Evolutionary conservation across 345 rosid genomes (phyloP), one percentile per base, ranked within the genome.

Genomic region (Pistacia atlantica): DNA sequence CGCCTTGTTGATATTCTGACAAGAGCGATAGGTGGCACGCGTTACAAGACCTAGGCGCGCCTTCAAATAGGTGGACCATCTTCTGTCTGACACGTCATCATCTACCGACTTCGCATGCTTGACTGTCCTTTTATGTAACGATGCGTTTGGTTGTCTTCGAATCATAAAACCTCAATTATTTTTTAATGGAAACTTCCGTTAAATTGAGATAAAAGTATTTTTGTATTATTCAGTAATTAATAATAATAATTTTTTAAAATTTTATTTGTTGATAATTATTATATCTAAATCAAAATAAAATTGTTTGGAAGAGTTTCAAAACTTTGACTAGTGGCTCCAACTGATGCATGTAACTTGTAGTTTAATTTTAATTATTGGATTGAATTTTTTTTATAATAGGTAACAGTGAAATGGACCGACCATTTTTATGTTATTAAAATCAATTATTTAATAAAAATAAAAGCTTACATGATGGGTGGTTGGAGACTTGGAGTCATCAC

Each of bases 71-170:
- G 74, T 75, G 78, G 76, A 75, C 78, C 51, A 16, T 28, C 4
- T 38, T 1, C 11, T 18, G 11, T 60, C 42, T 1, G 77, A 72
- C 82, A 84, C 78, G 80, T 80, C 82, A 80, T 33, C 65, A 20
- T 38, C 71, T 8, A 45, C 48, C 70, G 11, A 17, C 60, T 20
- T 42, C 20, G 25, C 76, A 5, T 72, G 66, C 70, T 8, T 48
- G 3, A 33, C 1, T 55, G 63, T 63, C n/a, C 20, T 48, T 22
- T 12, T 17, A 1, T 13, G 11, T 28, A 33, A 61, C 77, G 68
- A 63, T 22, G 56, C 33, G 75, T 78, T 75, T 65, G 84, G 69
- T 13, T 16, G 52, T 5, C 0, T 55, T 64, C 37, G 25, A 25
- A 25, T 25, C 25, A 28, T 22, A 56, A 56, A 35, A 0, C n/a